Evolutionary conservation across 192 early-diverging fungal species (phyloP).

Genomic region (Backusella liffmaniae): DNA sequence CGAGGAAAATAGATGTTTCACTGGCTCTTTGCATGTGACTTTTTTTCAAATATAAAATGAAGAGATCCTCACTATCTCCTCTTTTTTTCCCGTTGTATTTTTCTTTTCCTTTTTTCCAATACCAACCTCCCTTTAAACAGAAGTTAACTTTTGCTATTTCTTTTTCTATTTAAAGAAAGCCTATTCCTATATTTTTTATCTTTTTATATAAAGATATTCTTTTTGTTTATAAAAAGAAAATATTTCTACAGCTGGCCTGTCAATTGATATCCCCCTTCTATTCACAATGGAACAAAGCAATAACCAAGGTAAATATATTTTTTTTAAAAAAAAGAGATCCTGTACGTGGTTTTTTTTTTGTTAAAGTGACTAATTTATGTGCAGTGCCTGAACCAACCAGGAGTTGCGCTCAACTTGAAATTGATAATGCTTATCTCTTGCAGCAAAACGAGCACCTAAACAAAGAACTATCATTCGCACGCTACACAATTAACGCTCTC

Average conservation of each 20-base stretch:
- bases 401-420: constrained; percentile 22
- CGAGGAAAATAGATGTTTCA: neutral
- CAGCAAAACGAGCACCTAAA: constrained; percentile 31
- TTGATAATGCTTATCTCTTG: constrained; percentile 32
- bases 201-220: neutral
- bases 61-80: neutral
- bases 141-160: neutral
- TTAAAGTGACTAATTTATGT: constrained; percentile 4
- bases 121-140: neutral
- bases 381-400: constrained; percentile 1
- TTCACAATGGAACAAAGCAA: neutral
- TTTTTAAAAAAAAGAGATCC: neutral
- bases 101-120: constrained; percentile 4
- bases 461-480: constrained; percentile 30
- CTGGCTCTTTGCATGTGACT: neutral
- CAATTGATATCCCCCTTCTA: constrained; percentile 2
- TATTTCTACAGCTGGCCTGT: constrained; percentile 8
- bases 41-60: constrained; percentile 3
- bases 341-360: neutral
- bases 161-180: neutral
- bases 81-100: constrained; percentile 6
- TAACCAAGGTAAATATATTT: neutral
- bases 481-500: constrained; percentile 34
- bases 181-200: neutral
- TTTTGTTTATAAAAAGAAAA: neutral